Evolutionary conservation across 2,329 filamentous ascomycete genomes (phyloP), one percentile per base, ranked within the genome.

Genomic region (Ampelomyces quisqualis): DNA sequence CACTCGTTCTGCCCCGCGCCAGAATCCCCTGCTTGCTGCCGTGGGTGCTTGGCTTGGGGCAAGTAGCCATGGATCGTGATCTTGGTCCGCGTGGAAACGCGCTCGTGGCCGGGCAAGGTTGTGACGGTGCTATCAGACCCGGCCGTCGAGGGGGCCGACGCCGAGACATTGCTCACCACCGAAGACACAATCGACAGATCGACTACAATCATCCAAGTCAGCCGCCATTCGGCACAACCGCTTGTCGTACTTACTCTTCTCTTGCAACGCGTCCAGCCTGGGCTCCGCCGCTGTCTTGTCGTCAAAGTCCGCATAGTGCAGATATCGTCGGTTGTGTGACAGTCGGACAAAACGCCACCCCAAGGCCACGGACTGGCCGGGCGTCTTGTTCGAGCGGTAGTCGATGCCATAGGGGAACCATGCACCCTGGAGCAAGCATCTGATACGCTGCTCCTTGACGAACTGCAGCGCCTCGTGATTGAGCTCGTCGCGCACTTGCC

Each of bases 361-460:
- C 8, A 77, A 77, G 3, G 77, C 75, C 22, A 69, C 62, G 39
- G 67, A 62, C 38, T 68, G 59, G 55, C 63, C 70, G 40, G 70
- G 51, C 27, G 58, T 71, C 50, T 70, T 68, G 59, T 68, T 70
- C 44, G 61, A 69, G 59, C 67, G 72, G 53, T 70, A 77, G 68
- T 68, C 77, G 70, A 64, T 73, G 66, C 71, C 67, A 32, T 72
- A 70, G 3, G 80, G 76, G 53, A 97, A 98, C 93, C 93, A 98
- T 7, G 86, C 84, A 5, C 93, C 93, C 53, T 88, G 80, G 3
- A 97, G 78, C 26, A 98, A 74, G 63, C 90, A 96, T 38, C 93
- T 80, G 47, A 97, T 87, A 24, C 93, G 83, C 68, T 98, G 93
- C 71, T 98, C 93, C 69, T 95, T 96, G 69, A 97, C 88, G 62